A percentile compares a stretch with the other conserved stretches of the same genome.
phyloP scores from a whole-genome alignment of 768 basidiomycete genomes.

The Rickenella mellea region DNA sequence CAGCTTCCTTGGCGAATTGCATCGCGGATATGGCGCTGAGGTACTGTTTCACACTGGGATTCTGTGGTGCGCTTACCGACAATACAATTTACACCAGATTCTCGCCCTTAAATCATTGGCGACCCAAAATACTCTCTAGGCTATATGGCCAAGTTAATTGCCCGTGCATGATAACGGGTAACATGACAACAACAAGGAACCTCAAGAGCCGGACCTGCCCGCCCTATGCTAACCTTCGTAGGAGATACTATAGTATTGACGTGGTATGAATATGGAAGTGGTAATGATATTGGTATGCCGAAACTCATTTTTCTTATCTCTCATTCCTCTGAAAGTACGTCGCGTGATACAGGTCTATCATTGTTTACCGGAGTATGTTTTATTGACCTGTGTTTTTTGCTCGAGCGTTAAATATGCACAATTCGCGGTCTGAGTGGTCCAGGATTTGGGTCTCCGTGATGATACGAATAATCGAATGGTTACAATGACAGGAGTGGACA shows the following conservation, averaged over 20 bases:
- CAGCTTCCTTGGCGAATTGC: slow-evolving; percentile 26
- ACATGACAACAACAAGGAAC: slow-evolving; percentile 1
- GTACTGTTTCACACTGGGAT: slow-evolving; percentile 23
- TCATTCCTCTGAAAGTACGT: background rate
- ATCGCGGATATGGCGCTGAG: slow-evolving; percentile 45
- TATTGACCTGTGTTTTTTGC: too few species aligned
- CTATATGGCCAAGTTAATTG: slow-evolving; percentile 59
- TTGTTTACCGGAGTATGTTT: too few species aligned
- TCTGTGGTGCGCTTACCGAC: background rate
- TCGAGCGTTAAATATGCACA: too few species aligned
- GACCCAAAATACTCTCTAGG: too few species aligned
- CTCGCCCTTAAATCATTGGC: too few species aligned
- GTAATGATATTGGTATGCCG: slow-evolving; percentile 37
- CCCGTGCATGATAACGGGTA: background rate
- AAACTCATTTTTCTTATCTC: slow-evolving; percentile 25
- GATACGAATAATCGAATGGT: too few species aligned
- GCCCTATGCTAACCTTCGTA: slow-evolving; percentile 49
- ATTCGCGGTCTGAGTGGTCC: too few species aligned
- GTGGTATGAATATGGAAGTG: slow-evolving; percentile 68
- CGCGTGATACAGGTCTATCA: too few species aligned
- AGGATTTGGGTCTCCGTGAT: too few species aligned
- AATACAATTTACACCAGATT: too few species aligned
- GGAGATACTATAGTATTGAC: slow-evolving; percentile 68
- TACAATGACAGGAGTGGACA: too few species aligned
- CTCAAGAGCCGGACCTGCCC: slow-evolving; percentile 41